Evolutionary conservation across 495 filamentous ascomycete species (phyloP).

Genomic region (Trichodelitschia bisporula): DNA sequence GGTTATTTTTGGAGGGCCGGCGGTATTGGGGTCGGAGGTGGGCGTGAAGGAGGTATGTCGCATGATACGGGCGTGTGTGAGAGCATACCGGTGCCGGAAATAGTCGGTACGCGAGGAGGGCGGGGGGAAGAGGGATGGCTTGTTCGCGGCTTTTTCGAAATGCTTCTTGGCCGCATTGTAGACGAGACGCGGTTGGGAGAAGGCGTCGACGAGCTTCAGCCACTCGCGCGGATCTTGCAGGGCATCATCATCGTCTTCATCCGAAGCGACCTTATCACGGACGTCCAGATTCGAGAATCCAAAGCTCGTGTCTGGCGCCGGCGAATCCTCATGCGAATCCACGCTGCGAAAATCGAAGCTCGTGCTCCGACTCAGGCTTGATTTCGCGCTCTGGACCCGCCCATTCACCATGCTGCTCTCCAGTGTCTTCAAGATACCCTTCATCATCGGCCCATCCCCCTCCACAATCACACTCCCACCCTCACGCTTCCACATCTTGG

Average conservation of each 20-base stretch:
- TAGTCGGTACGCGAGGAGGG: conserved; percentile 60
- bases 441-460: conserved; percentile 45
- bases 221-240: conserved; percentile 42
- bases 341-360: conserved; percentile 23
- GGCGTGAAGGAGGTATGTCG: conserved; percentile 85
- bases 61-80: conserved; percentile 73
- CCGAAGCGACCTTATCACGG: conserved; percentile 26
- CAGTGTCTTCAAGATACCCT: conserved; percentile 52
- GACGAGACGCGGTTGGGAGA: conserved; percentile 60
- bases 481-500: conserved; percentile 68
- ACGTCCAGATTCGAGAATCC: conserved; percentile 33
- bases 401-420: conserved; percentile 71
- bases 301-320: conserved; percentile 22
- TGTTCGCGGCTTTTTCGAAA: conserved; percentile 36
- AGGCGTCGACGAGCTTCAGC: conserved; percentile 55
- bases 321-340: conserved; percentile 1
- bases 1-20: conserved; percentile 49
- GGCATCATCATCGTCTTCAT: conserved; percentile 30
- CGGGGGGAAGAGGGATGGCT: conserved; percentile 49
- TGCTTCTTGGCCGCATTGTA: conserved; percentile 81
- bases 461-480: conserved; percentile 72
- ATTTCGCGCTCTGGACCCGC: conserved; percentile 22
- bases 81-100: conserved; percentile 71
- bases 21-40: conserved; percentile 35
- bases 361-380: conserved; percentile 29